Evolutionary conservation across 2,329 filamentous ascomycete species (phyloP).

Genomic region (Penicillium sp.): DNA sequence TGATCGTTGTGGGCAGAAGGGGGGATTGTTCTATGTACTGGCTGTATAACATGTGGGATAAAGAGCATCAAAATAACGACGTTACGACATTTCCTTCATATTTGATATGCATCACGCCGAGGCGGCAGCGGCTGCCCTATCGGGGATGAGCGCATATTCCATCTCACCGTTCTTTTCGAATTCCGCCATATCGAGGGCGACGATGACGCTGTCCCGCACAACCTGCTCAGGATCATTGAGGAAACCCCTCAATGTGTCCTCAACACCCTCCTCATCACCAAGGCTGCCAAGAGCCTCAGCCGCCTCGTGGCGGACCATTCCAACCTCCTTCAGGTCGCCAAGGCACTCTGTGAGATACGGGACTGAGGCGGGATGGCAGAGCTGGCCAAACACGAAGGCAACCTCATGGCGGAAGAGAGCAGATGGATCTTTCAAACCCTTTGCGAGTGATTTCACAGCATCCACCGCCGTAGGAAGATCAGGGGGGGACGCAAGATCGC

Average conservation of each 20-base stretch:
- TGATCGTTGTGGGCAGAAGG: constrained; percentile 11
- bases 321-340: constrained; percentile 71
- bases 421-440: constrained; percentile 76
- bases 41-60: constrained; percentile 24
- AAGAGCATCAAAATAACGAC: constrained; percentile 25
- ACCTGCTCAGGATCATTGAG: constrained; percentile 87
- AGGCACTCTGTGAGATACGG: constrained; percentile 75
- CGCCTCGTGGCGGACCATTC: constrained; percentile 97
- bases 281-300: constrained; percentile 92
- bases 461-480: constrained; percentile 82
- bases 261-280: constrained; percentile 88
- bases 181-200: constrained; percentile 96
- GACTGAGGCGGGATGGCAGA: constrained; percentile 94
- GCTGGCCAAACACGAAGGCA: constrained; percentile 94
- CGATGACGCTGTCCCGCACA: constrained; percentile 88
- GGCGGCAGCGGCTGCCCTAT: constrained; percentile 33
- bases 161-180: constrained; percentile 83
- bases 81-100: constrained; percentile 19
- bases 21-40: constrained; percentile 18
- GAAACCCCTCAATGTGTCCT: constrained; percentile 75
- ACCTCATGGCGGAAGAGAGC: constrained; percentile 97
- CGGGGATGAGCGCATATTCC: constrained; percentile 88
- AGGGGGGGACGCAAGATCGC: constrained; percentile 89
- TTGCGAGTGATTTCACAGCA: constrained; percentile 79
- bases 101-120: constrained; percentile 23